Base-by-base conservation (phyloP, 352 stramenopile species). In the Phytophthora cactorum region DNA sequence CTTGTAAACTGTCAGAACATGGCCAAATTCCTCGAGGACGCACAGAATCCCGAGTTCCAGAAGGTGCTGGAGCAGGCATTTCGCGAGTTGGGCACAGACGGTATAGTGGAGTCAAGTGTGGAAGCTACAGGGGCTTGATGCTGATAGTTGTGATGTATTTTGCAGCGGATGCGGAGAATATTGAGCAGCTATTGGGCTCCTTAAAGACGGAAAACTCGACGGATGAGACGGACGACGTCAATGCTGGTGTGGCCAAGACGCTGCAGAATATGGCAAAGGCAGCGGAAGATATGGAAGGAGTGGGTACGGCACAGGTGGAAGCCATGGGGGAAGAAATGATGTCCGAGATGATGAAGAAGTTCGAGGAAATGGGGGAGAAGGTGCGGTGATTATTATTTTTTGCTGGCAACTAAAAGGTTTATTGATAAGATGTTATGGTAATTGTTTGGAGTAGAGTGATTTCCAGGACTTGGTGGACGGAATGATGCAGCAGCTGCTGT, bases 401-500 rank as follows among this genome's bases (percentile, higher is more conserved):
- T 43, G 36, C 36, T 43, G 36, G 36, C 10, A 43, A 5, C 4
- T 43, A 43, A 7, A 43, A n/a, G 10, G 9, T 3, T 43, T 44
- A 31, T 17, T 45, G n/a, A 45, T 8, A n/a, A 28, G 32, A 6
- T 60, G 14, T 64, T 11, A 36, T 54, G 29, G 15, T 43, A 44
- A 17, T n/a, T 38, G 22, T 39, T 22, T 49, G 22, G 17, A 5
- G 27, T 44, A 95, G 86, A 89, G 74, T 63, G 86, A 97, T 74
- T 93, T 98, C 62, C 86, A 99, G 44, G 88, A 93, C 14, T 66
- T 99, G 25, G 90, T 99, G 3, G 97, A 99, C 68, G 93, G 95
- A 31, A 99, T 99, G 89, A 99, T 99, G 97, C 83, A 98, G 74
- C 97, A 99, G 68, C 61, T 99, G 47, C 76, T 99, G 61, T 96